These are phyloP conservation scores for Tricholoma furcatifolium DNA, from an alignment of 768 basidiomycete species.

Conservation along the genomic window DNA sequence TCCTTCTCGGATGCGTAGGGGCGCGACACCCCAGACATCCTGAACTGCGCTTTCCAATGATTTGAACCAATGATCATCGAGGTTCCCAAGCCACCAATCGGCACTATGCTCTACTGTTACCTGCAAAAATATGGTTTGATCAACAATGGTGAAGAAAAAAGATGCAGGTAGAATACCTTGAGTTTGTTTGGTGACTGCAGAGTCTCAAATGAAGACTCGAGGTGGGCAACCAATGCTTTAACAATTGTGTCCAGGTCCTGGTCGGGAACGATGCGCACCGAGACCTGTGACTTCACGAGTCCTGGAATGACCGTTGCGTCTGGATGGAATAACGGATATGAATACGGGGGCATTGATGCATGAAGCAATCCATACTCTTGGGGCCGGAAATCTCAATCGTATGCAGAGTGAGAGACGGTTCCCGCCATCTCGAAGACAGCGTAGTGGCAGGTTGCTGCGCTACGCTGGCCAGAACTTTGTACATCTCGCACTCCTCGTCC, in stretches of 20 bases:
- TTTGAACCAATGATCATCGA: slow-evolving; percentile 84
- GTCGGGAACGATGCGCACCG: slow-evolving; percentile 92
- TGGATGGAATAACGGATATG: slow-evolving; percentile 21
- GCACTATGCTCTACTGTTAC: slow-evolving; percentile 80
- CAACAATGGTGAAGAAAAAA: background rate
- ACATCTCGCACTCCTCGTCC: slow-evolving; percentile 64
- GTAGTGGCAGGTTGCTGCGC: slow-evolving; percentile 67
- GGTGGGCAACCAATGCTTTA: slow-evolving; percentile 53
- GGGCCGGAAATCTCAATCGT: slow-evolving; percentile 82
- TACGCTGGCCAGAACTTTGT: slow-evolving; percentile 65
- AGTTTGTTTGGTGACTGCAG: slow-evolving; percentile 72
- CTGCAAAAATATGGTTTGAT: slow-evolving; percentile 32
- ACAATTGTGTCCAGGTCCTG: slow-evolving; percentile 77
- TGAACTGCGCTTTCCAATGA: slow-evolving; percentile 79
- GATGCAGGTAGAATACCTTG: slow-evolving; percentile 39
- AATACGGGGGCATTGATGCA: background rate
- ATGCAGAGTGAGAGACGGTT: slow-evolving; percentile 89
- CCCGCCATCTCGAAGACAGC: slow-evolving; percentile 80
- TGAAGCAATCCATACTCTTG: slow-evolving; percentile 51
- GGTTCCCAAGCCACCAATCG: slow-evolving; percentile 94
- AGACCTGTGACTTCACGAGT: slow-evolving; percentile 79
- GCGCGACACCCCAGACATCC: slow-evolving; percentile 85
- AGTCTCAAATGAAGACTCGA: slow-evolving; percentile 55
- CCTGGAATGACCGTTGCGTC: slow-evolving; percentile 90
- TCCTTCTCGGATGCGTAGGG: slow-evolving; percentile 89